Evolutionary conservation across 2,329 filamentous ascomycete genomes (phyloP).

Genomic region (Metarhizium guizhouense): DNA sequence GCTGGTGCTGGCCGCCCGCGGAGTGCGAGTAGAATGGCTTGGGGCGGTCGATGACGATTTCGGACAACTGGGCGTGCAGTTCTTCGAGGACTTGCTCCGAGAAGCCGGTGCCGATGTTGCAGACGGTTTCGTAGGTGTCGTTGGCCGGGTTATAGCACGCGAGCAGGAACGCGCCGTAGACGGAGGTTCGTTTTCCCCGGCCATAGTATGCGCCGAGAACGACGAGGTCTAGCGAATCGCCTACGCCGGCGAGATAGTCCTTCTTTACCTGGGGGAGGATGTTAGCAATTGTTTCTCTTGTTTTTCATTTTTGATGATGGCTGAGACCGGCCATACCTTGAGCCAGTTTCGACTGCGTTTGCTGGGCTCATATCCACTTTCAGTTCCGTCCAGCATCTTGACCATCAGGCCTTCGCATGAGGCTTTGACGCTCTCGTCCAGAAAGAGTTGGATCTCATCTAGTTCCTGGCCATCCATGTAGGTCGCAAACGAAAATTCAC

Average conservation of each 20-base stretch:
- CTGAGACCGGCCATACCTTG: constrained; percentile 48
- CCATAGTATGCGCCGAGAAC: constrained; percentile 92
- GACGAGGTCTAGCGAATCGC: constrained; percentile 92
- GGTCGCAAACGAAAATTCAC: constrained; percentile 86
- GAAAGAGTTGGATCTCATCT: constrained; percentile 83
- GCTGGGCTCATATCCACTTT: constrained; percentile 92
- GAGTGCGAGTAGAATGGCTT: constrained; percentile 95
- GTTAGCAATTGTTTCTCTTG: not conserved
- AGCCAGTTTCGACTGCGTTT: constrained; percentile 97
- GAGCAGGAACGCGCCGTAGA: constrained; percentile 91
- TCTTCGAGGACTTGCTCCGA: constrained; percentile 90
- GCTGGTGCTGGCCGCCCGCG: constrained; percentile 78
- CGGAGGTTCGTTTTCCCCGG: constrained; percentile 88
- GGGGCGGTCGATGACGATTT: constrained; percentile 74
- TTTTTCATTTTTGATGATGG: no score
- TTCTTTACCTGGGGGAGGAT: constrained; percentile 69
- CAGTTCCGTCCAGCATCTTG: constrained; percentile 92
- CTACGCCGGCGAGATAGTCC: constrained; percentile 88
- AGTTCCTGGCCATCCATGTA: constrained; percentile 80
- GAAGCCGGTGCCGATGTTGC: constrained; percentile 98
- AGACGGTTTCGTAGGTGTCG: constrained; percentile 88
- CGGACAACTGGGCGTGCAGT: constrained; percentile 65
- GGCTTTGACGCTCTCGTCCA: constrained; percentile 92
- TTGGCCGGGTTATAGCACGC: constrained; percentile 79
- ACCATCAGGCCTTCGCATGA: constrained; percentile 98